phyloP scores from a whole-genome alignment of 2,329 filamentous ascomycete species.

The Hypoxylon sp. region DNA sequence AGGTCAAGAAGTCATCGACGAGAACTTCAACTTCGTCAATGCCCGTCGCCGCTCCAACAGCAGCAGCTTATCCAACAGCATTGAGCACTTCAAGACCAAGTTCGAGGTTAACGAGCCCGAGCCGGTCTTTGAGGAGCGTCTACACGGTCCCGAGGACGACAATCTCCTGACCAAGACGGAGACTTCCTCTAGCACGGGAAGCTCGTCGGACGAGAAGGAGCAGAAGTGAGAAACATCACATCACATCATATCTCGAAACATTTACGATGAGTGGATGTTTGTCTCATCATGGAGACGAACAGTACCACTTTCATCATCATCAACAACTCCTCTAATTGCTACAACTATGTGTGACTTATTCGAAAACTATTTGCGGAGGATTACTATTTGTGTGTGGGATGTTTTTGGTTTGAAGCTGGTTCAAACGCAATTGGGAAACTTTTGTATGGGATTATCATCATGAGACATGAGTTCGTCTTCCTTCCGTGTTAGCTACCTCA shows the following conservation, averaged over 20 bases:
- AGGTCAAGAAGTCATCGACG: slow-evolving; percentile 88
- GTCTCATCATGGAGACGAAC: not conserved
- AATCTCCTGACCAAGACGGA: slow-evolving; percentile 71
- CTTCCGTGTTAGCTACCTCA: slow-evolving; percentile 30
- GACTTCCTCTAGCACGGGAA: slow-evolving; percentile 72
- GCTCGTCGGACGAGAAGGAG: slow-evolving; percentile 67
- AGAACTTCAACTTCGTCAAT: slow-evolving; percentile 86
- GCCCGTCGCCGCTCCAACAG: slow-evolving; percentile 94
- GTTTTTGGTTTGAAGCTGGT: slow-evolving; percentile 18
- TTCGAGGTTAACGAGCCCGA: slow-evolving; percentile 92
- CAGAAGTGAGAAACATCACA: slow-evolving; percentile 40
- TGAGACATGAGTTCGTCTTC: slow-evolving; percentile 43
- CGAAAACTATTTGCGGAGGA: slow-evolving; percentile 22
- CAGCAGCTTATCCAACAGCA: slow-evolving; percentile 77
- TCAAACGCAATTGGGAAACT: slow-evolving; percentile 16
- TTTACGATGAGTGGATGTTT: not conserved
- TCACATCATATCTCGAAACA: not conserved
- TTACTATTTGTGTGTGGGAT: slow-evolving; percentile 9
- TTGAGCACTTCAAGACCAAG: slow-evolving; percentile 93
- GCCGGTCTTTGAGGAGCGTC: slow-evolving; percentile 89
- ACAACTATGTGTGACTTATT: slow-evolving; percentile 41
- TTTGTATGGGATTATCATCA: slow-evolving; percentile 26
- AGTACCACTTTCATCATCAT: not conserved
- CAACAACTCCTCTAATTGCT: slow-evolving; percentile 39
- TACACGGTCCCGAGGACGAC: slow-evolving; percentile 78